Evolutionary conservation across 495 filamentous ascomycete genomes (phyloP).

Genomic region (Podospora sp.): DNA sequence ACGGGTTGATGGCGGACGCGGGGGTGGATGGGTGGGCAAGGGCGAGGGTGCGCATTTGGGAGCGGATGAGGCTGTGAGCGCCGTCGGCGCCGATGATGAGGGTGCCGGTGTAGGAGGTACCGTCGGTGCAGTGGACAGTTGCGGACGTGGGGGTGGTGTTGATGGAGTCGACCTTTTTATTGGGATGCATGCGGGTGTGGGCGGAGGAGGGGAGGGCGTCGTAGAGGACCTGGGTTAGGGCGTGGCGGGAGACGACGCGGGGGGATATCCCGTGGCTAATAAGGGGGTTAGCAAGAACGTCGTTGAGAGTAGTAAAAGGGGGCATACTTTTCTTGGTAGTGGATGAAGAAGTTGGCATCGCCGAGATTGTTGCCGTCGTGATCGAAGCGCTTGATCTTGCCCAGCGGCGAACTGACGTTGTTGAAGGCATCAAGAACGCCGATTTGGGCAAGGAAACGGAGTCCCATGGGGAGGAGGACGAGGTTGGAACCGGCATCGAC

Average conservation of each 20-base stretch:
- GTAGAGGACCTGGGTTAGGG: constrained; percentile 39
- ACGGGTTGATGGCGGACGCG: constrained; percentile 53
- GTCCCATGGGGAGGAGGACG: constrained; percentile 36
- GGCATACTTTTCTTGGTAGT: constrained; percentile 17
- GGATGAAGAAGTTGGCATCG: constrained; percentile 9
- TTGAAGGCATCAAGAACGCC: constrained; percentile 40
- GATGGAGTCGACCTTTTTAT: constrained; percentile 35
- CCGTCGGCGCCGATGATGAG: constrained; percentile 57
- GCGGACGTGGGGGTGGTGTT: constrained; percentile 25
- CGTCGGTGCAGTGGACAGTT: constrained; percentile 40
- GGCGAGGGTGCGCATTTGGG: constrained; percentile 44
- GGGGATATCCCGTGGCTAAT: constrained; percentile 41
- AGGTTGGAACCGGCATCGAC: constrained; percentile 43
- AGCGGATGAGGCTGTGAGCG: constrained; percentile 47
- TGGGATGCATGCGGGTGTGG: constrained; percentile 33
- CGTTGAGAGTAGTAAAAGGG: not conserved
- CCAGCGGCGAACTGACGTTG: constrained; percentile 9
- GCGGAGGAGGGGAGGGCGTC: constrained; percentile 32
- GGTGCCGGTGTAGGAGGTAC: constrained; percentile 41
- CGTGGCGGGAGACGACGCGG: constrained; percentile 35
- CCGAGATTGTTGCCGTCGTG: constrained; percentile 12
- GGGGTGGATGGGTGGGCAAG: constrained; percentile 45
- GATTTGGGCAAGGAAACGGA: constrained; percentile 53
- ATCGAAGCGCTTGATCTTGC: constrained; percentile 5
- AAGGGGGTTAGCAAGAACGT: not conserved